A percentile compares a stretch with the other conserved stretches of the same genome.
phyloP scores from a whole-genome alignment of 2,329 filamentous ascomycete species.

The Acephala macrosclerotiorum region DNA sequence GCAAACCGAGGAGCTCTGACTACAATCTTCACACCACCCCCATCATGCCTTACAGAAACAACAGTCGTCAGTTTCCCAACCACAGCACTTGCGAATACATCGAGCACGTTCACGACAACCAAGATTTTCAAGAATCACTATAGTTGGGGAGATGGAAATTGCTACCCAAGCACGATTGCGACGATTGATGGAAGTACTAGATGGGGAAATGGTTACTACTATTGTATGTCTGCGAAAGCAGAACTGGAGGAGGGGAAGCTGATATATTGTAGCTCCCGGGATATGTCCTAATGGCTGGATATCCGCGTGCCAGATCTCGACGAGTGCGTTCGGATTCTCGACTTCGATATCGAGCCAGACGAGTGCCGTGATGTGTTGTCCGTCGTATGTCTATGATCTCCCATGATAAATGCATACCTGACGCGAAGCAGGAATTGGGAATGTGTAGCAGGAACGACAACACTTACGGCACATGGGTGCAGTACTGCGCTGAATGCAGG shows the following conservation, averaged over 20 bases:
- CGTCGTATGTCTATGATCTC: slow-evolving; percentile 15
- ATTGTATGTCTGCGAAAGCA: neutral
- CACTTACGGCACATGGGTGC: slow-evolving; percentile 19
- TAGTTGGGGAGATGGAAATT: slow-evolving; percentile 21
- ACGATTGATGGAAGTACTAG: slow-evolving; percentile 16
- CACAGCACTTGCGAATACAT: slow-evolving; percentile 10
- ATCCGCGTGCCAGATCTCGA: slow-evolving; percentile 15
- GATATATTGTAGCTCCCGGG: slow-evolving; percentile 14
- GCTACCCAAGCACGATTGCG: slow-evolving; percentile 24
- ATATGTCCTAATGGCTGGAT: slow-evolving; percentile 25
- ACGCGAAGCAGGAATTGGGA: slow-evolving; percentile 9
- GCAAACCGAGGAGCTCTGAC: slow-evolving; percentile 28
- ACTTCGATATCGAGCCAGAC: slow-evolving; percentile 14
- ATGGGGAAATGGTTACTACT: slow-evolving; percentile 27
- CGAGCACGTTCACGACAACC: slow-evolving; percentile 13
- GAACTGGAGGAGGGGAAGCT: neutral
- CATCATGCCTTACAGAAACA: slow-evolving; percentile 24
- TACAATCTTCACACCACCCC: slow-evolving; percentile 26
- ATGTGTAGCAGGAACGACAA: slow-evolving; percentile 21
- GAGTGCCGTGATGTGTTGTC: slow-evolving; percentile 25
- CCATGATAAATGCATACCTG: neutral
- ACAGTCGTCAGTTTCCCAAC: slow-evolving; percentile 21
- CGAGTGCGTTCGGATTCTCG: slow-evolving; percentile 21
- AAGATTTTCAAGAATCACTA: slow-evolving; percentile 27
- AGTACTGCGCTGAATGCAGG: neutral